Base-by-base conservation (phyloP, 306 rosid genomes). In the Rubus parviflorus region DNA sequence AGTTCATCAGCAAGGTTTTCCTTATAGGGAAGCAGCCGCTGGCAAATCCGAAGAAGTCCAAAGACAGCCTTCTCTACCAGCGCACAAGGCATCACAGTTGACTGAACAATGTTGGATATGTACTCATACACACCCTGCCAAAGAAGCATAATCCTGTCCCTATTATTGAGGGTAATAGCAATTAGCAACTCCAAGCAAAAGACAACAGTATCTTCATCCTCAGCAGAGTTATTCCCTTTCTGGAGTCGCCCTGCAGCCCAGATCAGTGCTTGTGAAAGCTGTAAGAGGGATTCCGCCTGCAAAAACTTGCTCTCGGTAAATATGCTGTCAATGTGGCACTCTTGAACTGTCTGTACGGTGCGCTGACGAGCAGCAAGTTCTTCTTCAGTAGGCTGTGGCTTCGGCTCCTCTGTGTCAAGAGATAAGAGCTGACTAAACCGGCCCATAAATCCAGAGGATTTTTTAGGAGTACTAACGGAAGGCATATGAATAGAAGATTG, bases 61-160 rank as follows among this genome's bases (percentile, higher is more conserved):
- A 92, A 96, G 79, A 96, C 97, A 75, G 99, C 99, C 84, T 96
- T 96, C 75, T 96, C 99, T 73, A 96, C 99, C 83, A 92, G 87
- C 64, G 99, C 92, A 82, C 91, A 84, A 23, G 97, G 98, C 97
- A 92, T 92, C 77, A 96, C 88, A 47, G 97, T 96, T 73, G 97
- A 89, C 91, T 92, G 99, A 82, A 96, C 98, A 83, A 92, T 91
- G 76, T 83, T 88, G 42, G 96, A 81, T 85, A 96, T 89, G 90
- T 91, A 97, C 77, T 96, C 99, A 64, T 92, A 96, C 47, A 96
- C 99, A 80, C 97, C 93, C 74, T 86, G 97, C 99, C 99, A 96
- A 48, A 96, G 89, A 80, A 92, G 92, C 79, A 84, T 90, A 77
- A 96, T 96, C 83, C 99, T 88, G 52, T 96, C 99, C 87, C 99